Base-by-base conservation (phyloP, 371 early-diverging fungal genomes). In the Apophysomyces variabilis region DNA sequence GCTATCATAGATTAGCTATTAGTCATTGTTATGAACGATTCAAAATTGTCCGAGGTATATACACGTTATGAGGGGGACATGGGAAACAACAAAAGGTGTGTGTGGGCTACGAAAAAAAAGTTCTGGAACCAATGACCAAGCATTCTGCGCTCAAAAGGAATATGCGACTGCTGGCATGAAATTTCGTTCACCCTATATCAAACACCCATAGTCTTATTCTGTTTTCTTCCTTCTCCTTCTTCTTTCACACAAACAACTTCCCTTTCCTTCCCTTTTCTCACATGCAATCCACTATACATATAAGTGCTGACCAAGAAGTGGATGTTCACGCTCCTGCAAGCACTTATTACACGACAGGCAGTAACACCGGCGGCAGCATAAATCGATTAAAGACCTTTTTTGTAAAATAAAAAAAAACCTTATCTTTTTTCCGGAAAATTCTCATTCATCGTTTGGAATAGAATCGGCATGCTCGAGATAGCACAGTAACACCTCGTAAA, bases 261-360 rank as follows among this genome's bases (percentile, higher is more conserved):
- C 32, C 65, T 18, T 41, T 9, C 21, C 18, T 41, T 38, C 56
- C 37, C 9, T 37, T 45, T 12, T 14, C 60, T 21, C 32, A 43
- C 41, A 66, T 71, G 75, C 71, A 69, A 56, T 68, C 72, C 13
- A 72, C 72, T 56, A 73, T 69, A 58, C 73, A 69, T 45, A 60
- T 69, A 32, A 59, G 61, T 32, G 32, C 69, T 7, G 75, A 71
- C 26, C 66, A 71, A 58, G 66, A 71, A 14, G 71, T 71, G 5
- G 74, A 74, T 50, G 74, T 66, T 18, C 74, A 74, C 58, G 74
- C 74, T 12, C 74, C 74, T 5, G 64, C 74, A 21, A 68, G 68
- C 46, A 74, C 74, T 16, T 74, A 74, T 59, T 74, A 74, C 45
- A 74, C 74, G 7, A 70, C 74, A 18, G 74, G 74, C 12, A 37